Evolutionary conservation across 2,329 filamentous ascomycete species (phyloP).

Genomic region (Tricladium varicosporioides): DNA sequence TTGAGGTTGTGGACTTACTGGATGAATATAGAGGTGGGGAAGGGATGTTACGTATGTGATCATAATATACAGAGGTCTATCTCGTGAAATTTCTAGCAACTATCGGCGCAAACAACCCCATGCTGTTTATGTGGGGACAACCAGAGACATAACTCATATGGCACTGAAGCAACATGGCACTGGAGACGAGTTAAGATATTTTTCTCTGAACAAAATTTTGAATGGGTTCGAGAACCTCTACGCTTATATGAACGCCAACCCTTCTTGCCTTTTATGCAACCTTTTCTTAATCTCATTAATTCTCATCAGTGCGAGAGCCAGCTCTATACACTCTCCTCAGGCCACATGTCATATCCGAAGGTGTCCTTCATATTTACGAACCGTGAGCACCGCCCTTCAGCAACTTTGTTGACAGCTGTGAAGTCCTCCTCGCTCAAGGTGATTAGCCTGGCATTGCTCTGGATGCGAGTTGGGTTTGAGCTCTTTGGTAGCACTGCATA

Average conservation of each 20-base stretch:
- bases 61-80: too few species aligned
- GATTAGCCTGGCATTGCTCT: slow-evolving; percentile 66
- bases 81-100: too few species aligned
- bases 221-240: background rate
- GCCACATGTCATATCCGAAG: slow-evolving; percentile 72
- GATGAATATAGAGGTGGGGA: slow-evolving; percentile 42
- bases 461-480: slow-evolving; percentile 65
- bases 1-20: slow-evolving; percentile 60
- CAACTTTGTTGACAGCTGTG: slow-evolving; percentile 55
- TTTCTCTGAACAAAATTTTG: background rate
- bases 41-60: slow-evolving; percentile 20
- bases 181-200: too few species aligned
- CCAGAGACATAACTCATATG: background rate
- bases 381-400: slow-evolving; percentile 62
- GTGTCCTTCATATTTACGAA: slow-evolving; percentile 84
- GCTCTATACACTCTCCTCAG: slow-evolving; percentile 45
- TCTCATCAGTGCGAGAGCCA: background rate
- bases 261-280: background rate
- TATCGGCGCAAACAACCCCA: too few species aligned
- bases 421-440: slow-evolving; percentile 62
- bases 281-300: background rate
- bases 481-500: slow-evolving; percentile 73
- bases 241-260: background rate
- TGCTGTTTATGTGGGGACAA: too few species aligned
- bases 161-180: background rate